Evolutionary conservation across 2,329 filamentous ascomycete species (phyloP).

Genomic region (Periconia digitata): DNA sequence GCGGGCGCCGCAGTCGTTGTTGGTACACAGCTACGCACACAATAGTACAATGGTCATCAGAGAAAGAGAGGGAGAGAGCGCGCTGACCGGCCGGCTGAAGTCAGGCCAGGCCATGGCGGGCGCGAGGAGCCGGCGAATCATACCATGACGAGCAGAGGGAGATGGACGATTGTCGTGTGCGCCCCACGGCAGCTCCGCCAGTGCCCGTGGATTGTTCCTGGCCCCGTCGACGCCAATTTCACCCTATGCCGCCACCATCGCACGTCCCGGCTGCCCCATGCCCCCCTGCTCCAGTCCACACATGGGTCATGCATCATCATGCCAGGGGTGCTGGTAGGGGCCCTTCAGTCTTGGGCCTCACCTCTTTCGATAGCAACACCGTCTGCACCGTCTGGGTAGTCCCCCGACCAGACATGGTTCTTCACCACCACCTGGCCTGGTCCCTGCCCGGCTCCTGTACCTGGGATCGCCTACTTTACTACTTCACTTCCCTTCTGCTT

Average conservation of each 20-base stretch:
- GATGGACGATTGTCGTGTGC: constrained; percentile 9
- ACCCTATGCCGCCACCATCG: constrained; percentile 20
- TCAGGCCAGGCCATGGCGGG: not conserved
- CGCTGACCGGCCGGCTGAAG: constrained; percentile 1
- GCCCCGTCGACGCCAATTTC: constrained; percentile 20
- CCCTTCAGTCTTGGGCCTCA: too few species aligned
- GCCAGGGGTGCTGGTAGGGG: too few species aligned
- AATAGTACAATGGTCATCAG: not conserved
- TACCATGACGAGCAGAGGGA: not conserved
- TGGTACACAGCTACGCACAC: too few species aligned
- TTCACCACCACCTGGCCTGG: constrained; percentile 24
- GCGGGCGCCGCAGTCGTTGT: not conserved
- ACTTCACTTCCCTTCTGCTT: constrained; percentile 27
- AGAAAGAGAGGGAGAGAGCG: not conserved
- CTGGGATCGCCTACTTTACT: constrained; percentile 33
- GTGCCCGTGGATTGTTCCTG: constrained; percentile 25
- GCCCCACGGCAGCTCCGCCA: constrained; percentile 20
- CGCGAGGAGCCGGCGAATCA: constrained; percentile 19
- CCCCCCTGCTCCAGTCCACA: not conserved
- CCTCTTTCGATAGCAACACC: constrained; percentile 20
- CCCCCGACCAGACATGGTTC: constrained; percentile 32
- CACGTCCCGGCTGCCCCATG: constrained; percentile 22
- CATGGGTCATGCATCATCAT: too few species aligned
- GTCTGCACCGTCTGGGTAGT: constrained; percentile 29
- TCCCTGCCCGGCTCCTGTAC: constrained; percentile 22